Evolutionary conservation across 78 protist genomes (phyloP), one percentile per base, ranked within the genome.

Genomic region (Dictyostelium discoideum): DNA sequence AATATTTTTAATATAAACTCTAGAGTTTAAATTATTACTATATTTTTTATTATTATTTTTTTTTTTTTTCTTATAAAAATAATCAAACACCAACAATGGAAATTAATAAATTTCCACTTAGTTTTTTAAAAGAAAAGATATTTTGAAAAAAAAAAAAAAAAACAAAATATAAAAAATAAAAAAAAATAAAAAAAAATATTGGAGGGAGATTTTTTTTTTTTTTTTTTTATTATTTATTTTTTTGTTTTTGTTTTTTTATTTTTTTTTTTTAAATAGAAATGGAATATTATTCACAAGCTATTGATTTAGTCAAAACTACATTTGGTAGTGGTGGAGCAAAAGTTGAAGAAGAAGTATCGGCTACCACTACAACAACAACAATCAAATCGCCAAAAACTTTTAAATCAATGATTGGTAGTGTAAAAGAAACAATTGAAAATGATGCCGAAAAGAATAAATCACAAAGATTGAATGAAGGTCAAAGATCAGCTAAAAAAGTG

Each of bases 401-500:
- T 11, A 72, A 72, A 29, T 72, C 79, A 72, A 32, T 72, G 79
- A 13, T 26, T 29, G 24, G 42, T 72, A 32, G 40, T 29, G 79
- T 72, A 11, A 72, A 29, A 72, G 42, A 72, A 32, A 72, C 79
- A 11, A 26, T 72, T 24, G 57, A 78, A 42, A 78, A 18, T 39
- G 84, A 78, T 78, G 57, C 48, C 1, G 44, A 22, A 22, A 78
- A 78, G 26, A 78, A 78, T 40, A 42, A 37, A 78, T 78, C 84
- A 40, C 26, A 40, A 78, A 32, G 84, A 40, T 16, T 22, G n/a
- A 78, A 78, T 42, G 84, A 78, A 78, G 40, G 40, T 37, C 42
- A 42, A n/a, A 78, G 44, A 78, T 40, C 44, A 72, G 37, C 37
- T 32, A 57, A 63, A 39, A 87, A 80, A 29, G 94, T 89, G 22